Conservation (phyloP, 1,284 basidiomycete species). For the Boletellus dicymbophilus region DNA sequence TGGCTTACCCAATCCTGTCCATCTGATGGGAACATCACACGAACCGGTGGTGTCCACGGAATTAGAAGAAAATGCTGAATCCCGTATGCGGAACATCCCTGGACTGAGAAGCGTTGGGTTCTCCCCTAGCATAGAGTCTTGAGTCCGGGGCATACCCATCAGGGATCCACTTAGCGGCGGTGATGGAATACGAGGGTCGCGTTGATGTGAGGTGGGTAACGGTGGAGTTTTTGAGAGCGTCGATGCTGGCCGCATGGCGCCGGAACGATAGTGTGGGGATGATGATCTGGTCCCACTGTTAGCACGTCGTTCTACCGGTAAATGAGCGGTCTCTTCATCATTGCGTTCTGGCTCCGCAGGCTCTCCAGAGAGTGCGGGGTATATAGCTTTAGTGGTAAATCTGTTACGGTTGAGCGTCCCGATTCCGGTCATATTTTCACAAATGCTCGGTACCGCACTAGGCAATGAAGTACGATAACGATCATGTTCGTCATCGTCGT, state of each 20-base stretch:
- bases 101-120: conserved; percentile 42
- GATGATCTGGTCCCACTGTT: conserved; percentile 25
- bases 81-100: conserved; percentile 47
- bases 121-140: conserved; percentile 26
- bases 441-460: conserved; percentile 49
- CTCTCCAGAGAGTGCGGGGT: conserved; percentile 13
- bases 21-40: conserved; percentile 51
- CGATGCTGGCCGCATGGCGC: conserved; percentile 30
- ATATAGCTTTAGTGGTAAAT: conserved; percentile 23
- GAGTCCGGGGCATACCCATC: conserved; percentile 15
- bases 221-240: conserved; percentile 37
- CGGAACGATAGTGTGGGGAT: conserved; percentile 29
- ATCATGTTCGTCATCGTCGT: conserved; percentile 35
- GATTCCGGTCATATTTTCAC: conserved; percentile 64
- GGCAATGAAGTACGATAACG: conserved; percentile 46
- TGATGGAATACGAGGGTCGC: conserved; percentile 28
- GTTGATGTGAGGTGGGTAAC: conserved; percentile 29
- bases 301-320: conserved; percentile 15
- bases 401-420: conserved; percentile 43
- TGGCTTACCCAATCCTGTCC: conserved; percentile 46
- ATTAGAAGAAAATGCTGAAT: conserved; percentile 52
- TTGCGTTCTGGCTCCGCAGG: conserved; percentile 7
- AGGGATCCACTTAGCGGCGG: conserved; percentile 18
- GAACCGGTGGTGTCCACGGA: conserved; percentile 40
- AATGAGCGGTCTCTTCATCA: conserved; percentile 15